Evolutionary conservation across 1,139 yeast genomes (phyloP), one percentile per base, ranked within the genome.

Genomic region (Meyerozyma athensensis): DNA sequence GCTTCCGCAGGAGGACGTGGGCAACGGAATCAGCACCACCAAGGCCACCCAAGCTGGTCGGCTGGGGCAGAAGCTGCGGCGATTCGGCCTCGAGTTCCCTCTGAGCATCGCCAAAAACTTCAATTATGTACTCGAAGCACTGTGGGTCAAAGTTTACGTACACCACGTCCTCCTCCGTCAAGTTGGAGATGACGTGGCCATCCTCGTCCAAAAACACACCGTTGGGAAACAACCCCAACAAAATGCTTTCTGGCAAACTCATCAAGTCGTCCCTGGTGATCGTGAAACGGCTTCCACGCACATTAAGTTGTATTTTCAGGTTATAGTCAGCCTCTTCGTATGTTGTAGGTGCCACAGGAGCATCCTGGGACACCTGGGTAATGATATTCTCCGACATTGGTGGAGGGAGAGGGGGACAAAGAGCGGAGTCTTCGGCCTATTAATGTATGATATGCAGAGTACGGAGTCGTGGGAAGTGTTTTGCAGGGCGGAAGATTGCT

Each of bases 171-270:
- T 81, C 80, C 46, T 85, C 90, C 0, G 92, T 80, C 52, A 84
- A 61, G 47, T 82, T 83, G 32, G 85, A 74, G 39, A 85, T 83
- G n/a, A 83, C 83, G 42, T 79, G 81, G 3, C 94, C 95, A 37
- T 76, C 63, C 39, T 72, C 71, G 55, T 86, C 94, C 42, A 86
- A 72, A 54, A 86, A 82, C 5, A 89, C 90, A 26, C 97, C 97
- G 47, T 86, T 86, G 12, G 97, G 96, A 59, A 81, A 94, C 39
- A 86, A 63, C 48, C 97, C 87, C 39, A 90, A 73, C 43, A 94
- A 66, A 22, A 94, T 81, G 45, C 92, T 80, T 58, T 94, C 97
- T 1, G 98, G 97, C 37, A 92, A 67, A 40, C 90, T 79, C 84
- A 89, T 81, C 47, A 92, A 72, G 56, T 87, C 96, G 49, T 87